A percentile compares a stretch with the other conserved stretches of the same genome.
Conservation (phyloP, 163 green algal species). For the Scenedesmus sp. region DNA sequence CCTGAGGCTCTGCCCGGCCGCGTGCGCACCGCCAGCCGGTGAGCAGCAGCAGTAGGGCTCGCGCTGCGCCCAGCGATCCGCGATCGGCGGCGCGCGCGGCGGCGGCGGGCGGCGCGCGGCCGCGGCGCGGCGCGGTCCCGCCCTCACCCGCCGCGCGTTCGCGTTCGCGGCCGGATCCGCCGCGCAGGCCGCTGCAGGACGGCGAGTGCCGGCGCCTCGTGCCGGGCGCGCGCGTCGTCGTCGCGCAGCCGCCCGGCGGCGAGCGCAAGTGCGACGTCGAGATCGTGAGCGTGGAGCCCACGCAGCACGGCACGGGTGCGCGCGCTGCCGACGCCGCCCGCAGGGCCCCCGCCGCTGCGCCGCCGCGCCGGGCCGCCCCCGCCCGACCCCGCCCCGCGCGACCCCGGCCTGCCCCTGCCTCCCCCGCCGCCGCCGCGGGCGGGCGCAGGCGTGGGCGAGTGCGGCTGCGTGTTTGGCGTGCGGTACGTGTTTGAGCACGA, state of each 20-base stretch:
- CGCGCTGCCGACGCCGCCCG: background rate
- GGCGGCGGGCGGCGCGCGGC: too few relatives aligned
- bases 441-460: conserved; percentile 21
- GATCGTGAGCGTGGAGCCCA: conserved; percentile 2
- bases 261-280: conserved; percentile 33
- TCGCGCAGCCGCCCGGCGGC: background rate
- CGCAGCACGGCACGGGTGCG: background rate
- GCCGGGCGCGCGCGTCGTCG: conserved; percentile 19
- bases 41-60: too few relatives aligned
- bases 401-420: too few relatives aligned
- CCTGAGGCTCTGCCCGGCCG: too few relatives aligned
- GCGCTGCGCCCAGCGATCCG: too few relatives aligned
- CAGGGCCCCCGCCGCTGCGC: background rate
- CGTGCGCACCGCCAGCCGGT: too few relatives aligned
- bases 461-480: conserved; percentile 21
- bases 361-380: background rate
- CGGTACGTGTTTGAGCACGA: background rate
- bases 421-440: too few relatives aligned
- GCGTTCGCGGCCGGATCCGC: too few relatives aligned
- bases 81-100: too few relatives aligned
- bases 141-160: too few relatives aligned
- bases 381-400: too few relatives aligned
- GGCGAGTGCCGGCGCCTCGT: conserved; percentile 23
- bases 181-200: conserved; percentile 32
- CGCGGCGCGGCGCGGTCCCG: too few relatives aligned